These are phyloP conservation scores for Phytophthora uliginosa DNA, from an alignment of 352 stramenopile genomes.

Conservation along the genomic window DNA sequence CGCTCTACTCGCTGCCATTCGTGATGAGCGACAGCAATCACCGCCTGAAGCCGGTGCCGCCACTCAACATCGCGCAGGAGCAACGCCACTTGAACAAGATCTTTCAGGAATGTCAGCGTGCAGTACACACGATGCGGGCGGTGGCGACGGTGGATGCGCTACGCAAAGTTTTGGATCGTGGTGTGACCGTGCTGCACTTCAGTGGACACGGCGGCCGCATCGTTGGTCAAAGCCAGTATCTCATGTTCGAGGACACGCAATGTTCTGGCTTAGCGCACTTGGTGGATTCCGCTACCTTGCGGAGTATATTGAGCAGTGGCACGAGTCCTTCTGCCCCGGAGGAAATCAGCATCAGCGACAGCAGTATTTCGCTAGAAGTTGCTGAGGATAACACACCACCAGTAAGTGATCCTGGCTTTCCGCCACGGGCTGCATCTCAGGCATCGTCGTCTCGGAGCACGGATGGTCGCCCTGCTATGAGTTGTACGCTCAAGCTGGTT, in stretches of 20 bases:
- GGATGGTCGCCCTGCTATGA: conserved; percentile 31
- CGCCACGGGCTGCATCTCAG: conserved; percentile 16
- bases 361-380: conserved; percentile 15
- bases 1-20: conserved; percentile 82
- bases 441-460: conserved; percentile 37
- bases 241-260: conserved; percentile 86
- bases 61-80: conserved; percentile 77
- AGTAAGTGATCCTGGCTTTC: conserved; percentile 12
- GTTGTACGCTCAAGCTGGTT: conserved; percentile 75
- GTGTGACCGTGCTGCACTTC: conserved; percentile 83
- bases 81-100: conserved; percentile 78
- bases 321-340: conserved; percentile 21
- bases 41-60: conserved; percentile 68
- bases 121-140: conserved; percentile 79
- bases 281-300: conserved; percentile 70
- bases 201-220: conserved; percentile 80
- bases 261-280: conserved; percentile 73
- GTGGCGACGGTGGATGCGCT: conserved; percentile 80
- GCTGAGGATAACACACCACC: conserved; percentile 16
- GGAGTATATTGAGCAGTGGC: conserved; percentile 61
- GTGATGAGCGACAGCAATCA: conserved; percentile 53
- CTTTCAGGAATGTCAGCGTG: conserved; percentile 78
- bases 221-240: conserved; percentile 67
- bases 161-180: conserved; percentile 81
- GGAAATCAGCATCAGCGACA: conserved; percentile 21